A percentile compares a stretch with the other conserved stretches of the same genome.
Conservation (phyloP, 169 alveolate genomes). For the Plasmodium coatneyi region DNA sequence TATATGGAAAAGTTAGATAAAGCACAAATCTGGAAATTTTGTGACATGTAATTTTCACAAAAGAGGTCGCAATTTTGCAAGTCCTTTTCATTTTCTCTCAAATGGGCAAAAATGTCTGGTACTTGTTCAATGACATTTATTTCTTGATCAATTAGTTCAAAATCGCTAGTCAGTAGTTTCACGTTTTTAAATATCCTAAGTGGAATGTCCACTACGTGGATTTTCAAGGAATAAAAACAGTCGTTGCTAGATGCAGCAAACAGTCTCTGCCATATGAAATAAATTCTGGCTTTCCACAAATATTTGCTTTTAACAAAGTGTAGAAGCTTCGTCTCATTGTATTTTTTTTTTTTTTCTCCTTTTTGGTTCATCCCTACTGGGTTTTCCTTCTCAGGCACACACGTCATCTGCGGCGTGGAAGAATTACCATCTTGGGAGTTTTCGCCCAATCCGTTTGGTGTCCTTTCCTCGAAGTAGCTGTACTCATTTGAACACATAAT, state of each 20-base stretch:
- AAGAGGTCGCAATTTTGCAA: slow-evolving; percentile 29
- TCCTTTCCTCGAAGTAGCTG: background rate
- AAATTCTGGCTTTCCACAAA: slow-evolving; percentile 74
- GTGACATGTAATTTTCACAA: slow-evolving; percentile 52
- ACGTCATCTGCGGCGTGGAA: background rate
- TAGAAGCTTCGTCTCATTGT: slow-evolving; percentile 1
- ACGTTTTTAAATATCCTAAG: slow-evolving; percentile 43
- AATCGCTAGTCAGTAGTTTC: slow-evolving; percentile 19
- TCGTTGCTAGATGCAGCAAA: slow-evolving; percentile 17
- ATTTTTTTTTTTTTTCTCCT: background rate
- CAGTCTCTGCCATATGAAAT: slow-evolving; percentile 74
- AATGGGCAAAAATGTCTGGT: slow-evolving; percentile 12
- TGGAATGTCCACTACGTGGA: slow-evolving; percentile 54
- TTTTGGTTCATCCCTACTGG: background rate
- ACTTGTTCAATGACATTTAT: background rate
- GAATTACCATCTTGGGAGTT: background rate
- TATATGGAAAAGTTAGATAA: slow-evolving; percentile 78
- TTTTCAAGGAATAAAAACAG: slow-evolving; percentile 27
- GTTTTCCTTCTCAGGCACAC: background rate
- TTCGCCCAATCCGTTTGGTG: background rate
- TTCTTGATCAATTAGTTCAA: slow-evolving; percentile 58
- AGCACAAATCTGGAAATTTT: slow-evolving; percentile 70
- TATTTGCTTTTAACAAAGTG: slow-evolving; percentile 55
- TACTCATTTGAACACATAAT: slow-evolving; percentile 9
- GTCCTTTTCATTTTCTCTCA: slow-evolving; percentile 7